These are phyloP conservation scores for Colletotrichum sp. DNA, from an alignment of 2,329 filamentous ascomycete genomes.

Conservation along the genomic window DNA sequence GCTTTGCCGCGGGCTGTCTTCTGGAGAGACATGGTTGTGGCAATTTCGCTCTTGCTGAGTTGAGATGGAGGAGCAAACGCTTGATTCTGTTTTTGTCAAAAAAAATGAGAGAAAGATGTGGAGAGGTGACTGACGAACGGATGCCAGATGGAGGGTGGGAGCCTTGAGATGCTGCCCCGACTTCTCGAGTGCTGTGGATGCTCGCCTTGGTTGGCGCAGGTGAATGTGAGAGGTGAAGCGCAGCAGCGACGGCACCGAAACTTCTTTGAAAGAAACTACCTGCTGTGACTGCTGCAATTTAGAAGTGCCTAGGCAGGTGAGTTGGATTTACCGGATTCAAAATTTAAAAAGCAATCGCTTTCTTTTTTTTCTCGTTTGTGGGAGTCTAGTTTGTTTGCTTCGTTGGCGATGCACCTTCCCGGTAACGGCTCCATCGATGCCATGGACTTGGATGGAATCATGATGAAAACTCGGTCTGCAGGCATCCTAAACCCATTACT, in stretches of 20 bases:
- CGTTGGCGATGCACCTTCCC: background rate
- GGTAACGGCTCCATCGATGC: background rate
- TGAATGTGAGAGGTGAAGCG: background rate
- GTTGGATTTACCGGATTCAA: fast-evolving
- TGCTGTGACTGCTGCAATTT: background rate
- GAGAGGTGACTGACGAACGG: background rate
- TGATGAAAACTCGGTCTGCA: background rate
- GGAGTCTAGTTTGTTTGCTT: background rate
- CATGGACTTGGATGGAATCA: background rate
- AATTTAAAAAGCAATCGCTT: background rate
- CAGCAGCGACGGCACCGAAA: background rate
- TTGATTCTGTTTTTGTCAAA: background rate
- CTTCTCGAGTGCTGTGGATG: background rate
- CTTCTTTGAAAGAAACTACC: background rate
- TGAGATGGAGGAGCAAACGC: background rate
- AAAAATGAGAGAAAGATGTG: background rate
- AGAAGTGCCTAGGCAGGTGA: background rate
- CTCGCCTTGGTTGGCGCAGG: background rate
- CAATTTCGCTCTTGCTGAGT: background rate
- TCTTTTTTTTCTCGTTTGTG: background rate
- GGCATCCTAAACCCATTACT: background rate
- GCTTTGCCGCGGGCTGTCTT: background rate
- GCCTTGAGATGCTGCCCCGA: background rate
- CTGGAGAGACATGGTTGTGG: background rate
- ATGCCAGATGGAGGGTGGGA: background rate